phyloP scores from a whole-genome alignment of 768 basidiomycete species.

The Lactifluus echinatus region DNA sequence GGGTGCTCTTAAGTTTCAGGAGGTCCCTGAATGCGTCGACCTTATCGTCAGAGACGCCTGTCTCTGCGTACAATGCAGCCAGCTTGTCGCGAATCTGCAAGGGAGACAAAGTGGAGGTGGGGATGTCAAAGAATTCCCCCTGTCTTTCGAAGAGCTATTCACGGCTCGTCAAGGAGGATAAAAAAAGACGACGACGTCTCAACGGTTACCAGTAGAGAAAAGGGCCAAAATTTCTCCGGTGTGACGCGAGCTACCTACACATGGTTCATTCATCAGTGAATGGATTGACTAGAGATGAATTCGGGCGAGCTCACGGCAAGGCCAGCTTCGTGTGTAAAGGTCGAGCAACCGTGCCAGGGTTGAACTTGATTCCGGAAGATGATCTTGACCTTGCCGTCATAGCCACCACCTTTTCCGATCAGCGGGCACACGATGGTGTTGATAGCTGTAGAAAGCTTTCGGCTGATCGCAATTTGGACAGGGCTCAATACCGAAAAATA shows the following conservation, averaged over 20 bases:
- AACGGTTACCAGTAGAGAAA: conserved; percentile 48
- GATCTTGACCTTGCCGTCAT: conserved; percentile 63
- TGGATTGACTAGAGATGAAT: not conserved
- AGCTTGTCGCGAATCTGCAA: conserved; percentile 70
- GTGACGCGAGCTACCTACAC: conserved; percentile 55
- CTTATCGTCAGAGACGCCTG: conserved; percentile 42
- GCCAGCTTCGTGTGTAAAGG: conserved; percentile 70
- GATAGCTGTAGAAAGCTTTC: conserved; percentile 52
- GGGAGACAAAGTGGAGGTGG: conserved; percentile 56
- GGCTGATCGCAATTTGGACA: conserved; percentile 30
- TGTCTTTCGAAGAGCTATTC: conserved; percentile 70
- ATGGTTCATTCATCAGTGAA: not conserved
- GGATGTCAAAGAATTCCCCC: conserved; percentile 72
- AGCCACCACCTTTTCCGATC: conserved; percentile 49
- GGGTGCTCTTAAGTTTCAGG: conserved; percentile 48
- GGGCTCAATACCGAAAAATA: not conserved
- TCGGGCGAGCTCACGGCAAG: conserved; percentile 48
- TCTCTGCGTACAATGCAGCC: conserved; percentile 41
- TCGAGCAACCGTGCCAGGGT: conserved; percentile 75
- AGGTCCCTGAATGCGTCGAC: conserved; percentile 51
- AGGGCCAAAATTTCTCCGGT: conserved; percentile 75
- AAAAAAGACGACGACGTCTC: not conserved
- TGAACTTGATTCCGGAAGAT: conserved; percentile 67
- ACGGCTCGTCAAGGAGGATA: not conserved
- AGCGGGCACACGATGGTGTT: conserved; percentile 53